phyloP scores from a whole-genome alignment of 2,329 filamentous ascomycete species.

The Teratosphaeria viscida region DNA sequence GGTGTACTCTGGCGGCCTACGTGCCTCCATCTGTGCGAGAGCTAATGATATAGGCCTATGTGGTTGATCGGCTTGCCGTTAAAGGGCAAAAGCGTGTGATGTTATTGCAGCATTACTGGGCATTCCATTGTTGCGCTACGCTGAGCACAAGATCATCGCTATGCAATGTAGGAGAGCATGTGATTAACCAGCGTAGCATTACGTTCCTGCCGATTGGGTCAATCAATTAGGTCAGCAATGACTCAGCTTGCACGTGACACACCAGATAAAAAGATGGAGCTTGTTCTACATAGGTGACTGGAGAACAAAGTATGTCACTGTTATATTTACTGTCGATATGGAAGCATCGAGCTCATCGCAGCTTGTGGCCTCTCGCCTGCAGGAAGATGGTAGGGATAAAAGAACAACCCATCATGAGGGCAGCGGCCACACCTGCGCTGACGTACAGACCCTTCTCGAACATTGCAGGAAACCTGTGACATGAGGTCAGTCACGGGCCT shows the following conservation, averaged over 20 bases:
- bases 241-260: neutral
- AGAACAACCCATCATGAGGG: constrained; percentile 12
- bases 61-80: neutral
- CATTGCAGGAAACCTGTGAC: constrained; percentile 26
- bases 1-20: constrained; percentile 73
- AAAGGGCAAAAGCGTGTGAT: neutral
- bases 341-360: neutral
- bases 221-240: neutral
- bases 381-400: constrained; percentile 11
- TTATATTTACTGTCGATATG: neutral
- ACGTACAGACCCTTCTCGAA: constrained; percentile 20
- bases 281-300: too few relatives aligned
- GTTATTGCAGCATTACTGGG: neutral
- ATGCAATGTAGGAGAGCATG: neutral
- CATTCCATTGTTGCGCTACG: neutral
- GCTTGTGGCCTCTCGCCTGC: constrained; percentile 4
- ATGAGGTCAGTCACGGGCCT: neutral
- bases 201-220: neutral
- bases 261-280: too few relatives aligned
- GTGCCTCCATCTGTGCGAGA: constrained; percentile 46
- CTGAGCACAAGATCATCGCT: neutral
- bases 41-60: neutral
- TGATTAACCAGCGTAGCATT: neutral
- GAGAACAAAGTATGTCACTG: neutral
- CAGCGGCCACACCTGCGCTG: constrained; percentile 26